Evolutionary conservation across 495 filamentous ascomycete genomes (phyloP), one percentile per base, ranked within the genome.

Genomic region (Aspergillus panamensis): DNA sequence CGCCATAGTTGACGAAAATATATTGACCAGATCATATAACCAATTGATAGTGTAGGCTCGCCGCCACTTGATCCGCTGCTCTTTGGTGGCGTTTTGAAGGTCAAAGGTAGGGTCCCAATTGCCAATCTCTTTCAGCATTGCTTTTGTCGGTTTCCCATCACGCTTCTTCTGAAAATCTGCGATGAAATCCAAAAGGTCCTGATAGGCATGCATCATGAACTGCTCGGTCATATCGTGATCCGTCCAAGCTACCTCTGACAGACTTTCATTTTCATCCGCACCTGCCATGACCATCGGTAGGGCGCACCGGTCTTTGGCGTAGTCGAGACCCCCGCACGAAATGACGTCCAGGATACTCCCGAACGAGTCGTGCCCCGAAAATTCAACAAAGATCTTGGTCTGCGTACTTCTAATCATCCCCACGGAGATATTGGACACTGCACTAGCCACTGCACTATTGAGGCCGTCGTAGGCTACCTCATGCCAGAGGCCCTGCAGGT

Each of bases 71-170:
- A 51, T 17, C 10, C 48, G 56, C 30, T 52, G 16, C 19, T 51
- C 32, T n/a, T 42, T 25, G 17, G 35, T 42, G 6, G 50, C 51
- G 3, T 48, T 29, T 53, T 66, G 56, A 25, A 80, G 71, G 48
- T 81, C 62, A 33, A 80, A 58, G 3, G 69, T 65, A 6, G 76
- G 73, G 51, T 80, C 58, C 77, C 75, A 80, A 53, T 72, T 53
- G 17, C 60, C 42, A 31, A 80, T 69, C 48, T 76, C 53, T 6
- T 43, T 51, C 1, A 71, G 61, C 66, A 80, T 72, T 31, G 52
- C 63, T 54, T 75, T 76, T 3, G 76, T 81, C 35, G 77, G 78
- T 29, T 75, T 77, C 7, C 77, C 73, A 47, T 59, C 76, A 8
- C 73, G 63, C 4, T 60, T 77, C 43, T 73, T 71, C 40, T 75